Percentiles rank a stretch among this genome's conserved stretches.
Evolutionary conservation across 768 basidiomycete species (phyloP).

Genomic region (Crepidotus variabilis): DNA sequence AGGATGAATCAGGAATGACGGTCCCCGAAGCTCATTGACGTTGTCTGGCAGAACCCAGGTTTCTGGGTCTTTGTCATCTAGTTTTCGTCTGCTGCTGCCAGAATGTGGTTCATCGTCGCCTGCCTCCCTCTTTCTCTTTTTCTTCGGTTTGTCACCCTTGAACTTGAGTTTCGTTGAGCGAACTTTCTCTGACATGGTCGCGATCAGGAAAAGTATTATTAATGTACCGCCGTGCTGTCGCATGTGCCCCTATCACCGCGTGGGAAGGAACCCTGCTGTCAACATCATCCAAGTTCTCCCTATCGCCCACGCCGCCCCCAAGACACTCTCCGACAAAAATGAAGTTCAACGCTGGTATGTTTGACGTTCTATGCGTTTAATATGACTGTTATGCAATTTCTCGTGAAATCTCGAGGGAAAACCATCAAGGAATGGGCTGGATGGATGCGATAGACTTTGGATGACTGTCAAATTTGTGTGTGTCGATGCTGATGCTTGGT

Average conservation of each 20-base stretch:
- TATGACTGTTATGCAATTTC: slow-evolving; percentile 18
- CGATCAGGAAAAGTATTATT: slow-evolving; percentile 4
- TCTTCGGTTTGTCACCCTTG: slow-evolving; percentile 83
- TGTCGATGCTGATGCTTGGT: slow-evolving; percentile 18
- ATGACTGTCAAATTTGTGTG: slow-evolving; percentile 32
- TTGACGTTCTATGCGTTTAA: slow-evolving; percentile 19
- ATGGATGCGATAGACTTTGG: slow-evolving; percentile 39
- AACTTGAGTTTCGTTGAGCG: slow-evolving; percentile 80
- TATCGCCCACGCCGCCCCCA: slow-evolving; percentile 57
- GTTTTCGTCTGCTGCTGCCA: slow-evolving; percentile 43
- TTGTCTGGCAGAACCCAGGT: slow-evolving; percentile 78
- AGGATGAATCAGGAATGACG: slow-evolving; percentile 83
- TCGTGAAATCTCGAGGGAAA: slow-evolving; percentile 22
- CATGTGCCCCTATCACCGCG: slow-evolving; percentile 35
- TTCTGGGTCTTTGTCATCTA: slow-evolving; percentile 64
- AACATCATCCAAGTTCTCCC: slow-evolving; percentile 25
- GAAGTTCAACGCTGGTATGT: slow-evolving; percentile 85
- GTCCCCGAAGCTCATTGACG: slow-evolving; percentile 74
- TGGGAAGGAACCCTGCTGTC: slow-evolving; percentile 29
- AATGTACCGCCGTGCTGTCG: background rate
- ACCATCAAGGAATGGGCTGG: slow-evolving; percentile 42
- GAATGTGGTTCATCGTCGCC: slow-evolving; percentile 41
- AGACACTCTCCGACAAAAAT: slow-evolving; percentile 51
- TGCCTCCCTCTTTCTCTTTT: slow-evolving; percentile 71
- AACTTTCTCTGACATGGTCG: slow-evolving; percentile 34